Conservation (phyloP, 352 stramenopile genomes). For the Pythium folliculosum region DNA sequence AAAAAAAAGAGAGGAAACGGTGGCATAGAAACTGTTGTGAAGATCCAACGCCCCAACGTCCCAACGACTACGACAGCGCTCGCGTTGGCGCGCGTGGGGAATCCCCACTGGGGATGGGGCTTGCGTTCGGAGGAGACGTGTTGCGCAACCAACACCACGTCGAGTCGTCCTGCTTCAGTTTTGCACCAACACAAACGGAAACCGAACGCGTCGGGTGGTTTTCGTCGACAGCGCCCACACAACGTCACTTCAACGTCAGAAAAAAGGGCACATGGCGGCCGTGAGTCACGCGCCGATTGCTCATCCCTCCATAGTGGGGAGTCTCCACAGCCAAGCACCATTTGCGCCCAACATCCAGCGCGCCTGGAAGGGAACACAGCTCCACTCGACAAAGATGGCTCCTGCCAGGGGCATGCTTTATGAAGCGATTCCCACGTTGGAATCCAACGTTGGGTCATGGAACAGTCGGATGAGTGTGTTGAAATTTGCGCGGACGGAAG, state of each 20-base stretch:
- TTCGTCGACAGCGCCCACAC: constrained; percentile 17
- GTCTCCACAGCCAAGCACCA: constrained; percentile 4
- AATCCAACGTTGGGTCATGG: neutral
- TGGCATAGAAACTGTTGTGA: no score
- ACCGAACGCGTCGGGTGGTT: neutral
- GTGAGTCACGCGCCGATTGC: constrained; percentile 15
- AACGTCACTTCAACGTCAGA: constrained; percentile 26
- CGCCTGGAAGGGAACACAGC: no score
- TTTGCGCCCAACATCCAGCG: neutral
- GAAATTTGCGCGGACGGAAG: neutral
- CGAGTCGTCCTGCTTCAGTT: neutral
- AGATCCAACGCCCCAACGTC: no score
- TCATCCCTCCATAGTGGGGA: constrained; percentile 9
- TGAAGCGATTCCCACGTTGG: no score
- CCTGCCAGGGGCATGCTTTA: no score
- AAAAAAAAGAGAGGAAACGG: neutral
- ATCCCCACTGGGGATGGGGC: no score
- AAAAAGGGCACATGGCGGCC: constrained; percentile 9
- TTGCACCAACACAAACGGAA: neutral
- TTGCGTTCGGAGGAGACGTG: no score
- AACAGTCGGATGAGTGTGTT: neutral
- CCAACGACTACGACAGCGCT: neutral
- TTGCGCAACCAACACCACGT: neutral
- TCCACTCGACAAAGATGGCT: neutral
- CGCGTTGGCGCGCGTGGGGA: neutral